These are phyloP conservation scores for Leucocoprinus leucothites DNA, from an alignment of 768 basidiomycete species.

Conservation along the genomic window DNA sequence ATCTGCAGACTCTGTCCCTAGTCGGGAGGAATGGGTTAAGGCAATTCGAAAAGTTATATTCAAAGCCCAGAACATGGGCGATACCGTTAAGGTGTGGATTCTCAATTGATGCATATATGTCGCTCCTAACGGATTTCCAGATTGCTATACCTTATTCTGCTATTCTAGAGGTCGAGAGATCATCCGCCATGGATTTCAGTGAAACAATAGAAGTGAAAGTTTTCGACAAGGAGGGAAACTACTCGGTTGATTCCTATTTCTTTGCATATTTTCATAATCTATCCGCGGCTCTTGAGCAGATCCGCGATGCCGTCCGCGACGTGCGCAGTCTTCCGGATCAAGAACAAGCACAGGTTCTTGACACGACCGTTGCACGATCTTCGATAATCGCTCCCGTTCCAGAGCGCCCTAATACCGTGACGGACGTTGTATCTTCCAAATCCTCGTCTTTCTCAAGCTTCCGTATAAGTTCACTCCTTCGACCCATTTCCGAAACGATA, in stretches of 20 bases:
- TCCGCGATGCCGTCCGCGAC: slow-evolving; percentile 70
- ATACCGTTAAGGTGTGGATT: slow-evolving; percentile 78
- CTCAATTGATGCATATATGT: not conserved
- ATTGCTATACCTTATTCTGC: slow-evolving; percentile 94
- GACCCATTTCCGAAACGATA: slow-evolving; percentile 60
- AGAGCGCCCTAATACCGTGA: slow-evolving; percentile 32
- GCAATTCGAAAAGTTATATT: slow-evolving; percentile 92
- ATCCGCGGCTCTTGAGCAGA: slow-evolving; percentile 71
- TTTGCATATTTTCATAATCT: slow-evolving; percentile 93
- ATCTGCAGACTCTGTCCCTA: slow-evolving; percentile 76
- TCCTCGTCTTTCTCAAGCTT: slow-evolving; percentile 42
- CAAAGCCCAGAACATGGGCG: slow-evolving; percentile 94
- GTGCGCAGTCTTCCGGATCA: slow-evolving; percentile 40
- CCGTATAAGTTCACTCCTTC: slow-evolving; percentile 60
- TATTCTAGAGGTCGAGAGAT: slow-evolving; percentile 85
- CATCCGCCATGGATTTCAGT: slow-evolving; percentile 89
- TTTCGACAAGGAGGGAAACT: slow-evolving; percentile 76
- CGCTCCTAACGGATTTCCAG: slow-evolving; percentile 26
- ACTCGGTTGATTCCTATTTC: slow-evolving; percentile 84
- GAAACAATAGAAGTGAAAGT: slow-evolving; percentile 96
- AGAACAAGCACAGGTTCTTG: slow-evolving; percentile 43
- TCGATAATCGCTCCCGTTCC: slow-evolving; percentile 10
- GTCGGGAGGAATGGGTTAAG: slow-evolving; percentile 94
- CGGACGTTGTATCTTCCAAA: slow-evolving; percentile 13
- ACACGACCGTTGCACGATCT: slow-evolving; percentile 54